A percentile compares a stretch with the other conserved stretches of the same genome.
Evolutionary conservation across 1,139 yeast genomes (phyloP).

Genomic region (Kurtzmaniella quercitrusa): DNA sequence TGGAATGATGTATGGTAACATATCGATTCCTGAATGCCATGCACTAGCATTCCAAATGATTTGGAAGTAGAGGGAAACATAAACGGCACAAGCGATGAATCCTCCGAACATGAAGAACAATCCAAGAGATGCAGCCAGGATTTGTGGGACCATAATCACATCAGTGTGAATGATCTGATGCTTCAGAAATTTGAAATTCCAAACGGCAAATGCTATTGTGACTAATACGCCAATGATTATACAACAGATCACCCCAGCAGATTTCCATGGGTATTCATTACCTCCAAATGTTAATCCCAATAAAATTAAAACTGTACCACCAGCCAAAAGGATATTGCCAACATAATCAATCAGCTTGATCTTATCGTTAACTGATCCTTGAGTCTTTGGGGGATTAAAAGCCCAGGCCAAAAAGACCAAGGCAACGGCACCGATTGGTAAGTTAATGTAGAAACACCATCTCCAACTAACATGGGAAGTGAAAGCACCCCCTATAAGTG

Average conservation of each 20-base stretch:
- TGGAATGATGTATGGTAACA: slow-evolving; percentile 34
- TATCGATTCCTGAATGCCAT: slow-evolving; percentile 34
- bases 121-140: slow-evolving; percentile 19
- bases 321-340: slow-evolving; percentile 39
- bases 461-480: slow-evolving; percentile 17
- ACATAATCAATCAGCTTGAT: slow-evolving; percentile 38
- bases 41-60: slow-evolving; percentile 28
- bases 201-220: slow-evolving; percentile 16
- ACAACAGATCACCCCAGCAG: slow-evolving; percentile 12
- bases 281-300: slow-evolving; percentile 54
- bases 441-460: slow-evolving; percentile 25
- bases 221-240: slow-evolving; percentile 10
- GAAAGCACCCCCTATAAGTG: slow-evolving; percentile 23
- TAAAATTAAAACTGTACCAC: slow-evolving; percentile 41
- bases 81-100: slow-evolving; percentile 24
- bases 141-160: slow-evolving; percentile 19
- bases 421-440: slow-evolving; percentile 37
- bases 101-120: slow-evolving; percentile 18
- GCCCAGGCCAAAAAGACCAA: slow-evolving; percentile 19
- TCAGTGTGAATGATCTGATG: slow-evolving; percentile 26
- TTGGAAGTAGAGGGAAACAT: slow-evolving; percentile 36
- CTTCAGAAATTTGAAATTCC: slow-evolving; percentile 24
- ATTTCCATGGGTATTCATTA: slow-evolving; percentile 12
- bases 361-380: slow-evolving; percentile 11
- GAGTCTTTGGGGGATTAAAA: slow-evolving; percentile 32